phyloP scores from a whole-genome alignment of 1,139 yeast species.

The Insectozyma bohioensis region DNA sequence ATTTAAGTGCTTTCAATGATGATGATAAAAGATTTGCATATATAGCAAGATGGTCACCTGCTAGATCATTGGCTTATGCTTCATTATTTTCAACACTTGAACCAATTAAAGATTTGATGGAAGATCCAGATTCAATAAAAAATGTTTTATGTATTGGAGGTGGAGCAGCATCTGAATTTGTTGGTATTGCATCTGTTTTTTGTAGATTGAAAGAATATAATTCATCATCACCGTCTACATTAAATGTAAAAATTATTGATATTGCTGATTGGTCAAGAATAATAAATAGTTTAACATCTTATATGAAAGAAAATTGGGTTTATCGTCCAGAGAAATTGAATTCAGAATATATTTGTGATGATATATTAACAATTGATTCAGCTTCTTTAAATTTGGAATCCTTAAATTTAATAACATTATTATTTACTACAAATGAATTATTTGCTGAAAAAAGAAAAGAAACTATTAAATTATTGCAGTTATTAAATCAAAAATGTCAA shows the following conservation, averaged over 20 bases:
- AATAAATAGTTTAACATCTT: constrained; percentile 40
- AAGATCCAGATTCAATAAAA: constrained; percentile 26
- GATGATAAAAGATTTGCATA: constrained; percentile 72
- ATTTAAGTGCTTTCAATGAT: constrained; percentile 62
- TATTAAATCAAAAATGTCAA: constrained; percentile 45
- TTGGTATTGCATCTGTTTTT: constrained; percentile 65
- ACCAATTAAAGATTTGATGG: constrained; percentile 39
- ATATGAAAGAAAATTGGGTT: constrained; percentile 54
- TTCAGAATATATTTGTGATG: constrained; percentile 50
- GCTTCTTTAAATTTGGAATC: constrained; percentile 17
- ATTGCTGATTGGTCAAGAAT: constrained; percentile 75
- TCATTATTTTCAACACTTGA: constrained; percentile 57
- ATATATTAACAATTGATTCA: constrained; percentile 33
- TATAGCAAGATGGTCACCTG: constrained; percentile 83
- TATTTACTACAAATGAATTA: constrained; percentile 86
- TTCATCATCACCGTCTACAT: constrained; percentile 29
- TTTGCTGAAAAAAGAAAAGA: constrained; percentile 66
- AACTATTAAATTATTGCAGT: constrained; percentile 60
- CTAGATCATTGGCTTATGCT: constrained; percentile 72
- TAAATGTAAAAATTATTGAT: constrained; percentile 61
- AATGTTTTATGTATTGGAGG: constrained; percentile 74
- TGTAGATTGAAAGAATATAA: constrained; percentile 45
- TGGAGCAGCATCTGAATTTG: constrained; percentile 85
- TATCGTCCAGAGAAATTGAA: constrained; percentile 38
- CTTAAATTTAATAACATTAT: constrained; percentile 56